Conservation (phyloP, 2,329 filamentous ascomycete species). For the Graphilbum ipis-grandicollis region DNA sequence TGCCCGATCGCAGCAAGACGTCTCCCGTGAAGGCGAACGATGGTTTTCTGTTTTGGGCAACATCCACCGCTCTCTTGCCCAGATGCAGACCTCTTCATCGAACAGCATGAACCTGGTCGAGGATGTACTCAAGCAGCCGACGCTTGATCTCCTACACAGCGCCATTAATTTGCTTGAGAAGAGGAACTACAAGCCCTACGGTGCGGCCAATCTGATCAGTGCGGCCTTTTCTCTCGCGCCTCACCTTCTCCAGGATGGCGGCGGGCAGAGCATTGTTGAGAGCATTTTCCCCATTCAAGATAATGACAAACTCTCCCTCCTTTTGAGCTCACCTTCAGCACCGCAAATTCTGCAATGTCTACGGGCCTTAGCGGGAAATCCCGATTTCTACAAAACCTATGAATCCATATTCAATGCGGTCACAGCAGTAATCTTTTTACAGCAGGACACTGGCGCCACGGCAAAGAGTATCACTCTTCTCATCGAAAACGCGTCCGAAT, state of each 20-base stretch:
- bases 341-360: constrained; percentile 46
- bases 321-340: constrained; percentile 54
- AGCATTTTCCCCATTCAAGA: constrained; percentile 31
- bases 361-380: constrained; percentile 31
- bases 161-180: constrained; percentile 25
- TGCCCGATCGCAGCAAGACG: constrained; percentile 49
- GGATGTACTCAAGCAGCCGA: constrained; percentile 12
- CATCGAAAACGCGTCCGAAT: constrained; percentile 25
- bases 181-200: constrained; percentile 39
- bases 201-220: constrained; percentile 29
- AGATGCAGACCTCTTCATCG: constrained; percentile 6
- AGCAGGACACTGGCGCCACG: constrained; percentile 13
- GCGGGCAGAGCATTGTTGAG: constrained; percentile 18
- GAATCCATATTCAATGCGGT: constrained; percentile 13
- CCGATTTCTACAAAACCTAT: constrained; percentile 12
- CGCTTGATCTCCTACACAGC: constrained; percentile 13
- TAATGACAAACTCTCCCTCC: constrained; percentile 32
- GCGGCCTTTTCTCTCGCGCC: constrained; percentile 22
- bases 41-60: constrained; percentile 44
- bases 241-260: constrained; percentile 20
- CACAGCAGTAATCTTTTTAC: constrained; percentile 21
- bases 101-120: constrained; percentile 7
- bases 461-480: constrained; percentile 24
- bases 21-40: constrained; percentile 48
- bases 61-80: constrained; percentile 15